Evolutionary conservation across 768 basidiomycete species (phyloP), one percentile per base, ranked within the genome.

Genomic region (Boletus barrowsii): DNA sequence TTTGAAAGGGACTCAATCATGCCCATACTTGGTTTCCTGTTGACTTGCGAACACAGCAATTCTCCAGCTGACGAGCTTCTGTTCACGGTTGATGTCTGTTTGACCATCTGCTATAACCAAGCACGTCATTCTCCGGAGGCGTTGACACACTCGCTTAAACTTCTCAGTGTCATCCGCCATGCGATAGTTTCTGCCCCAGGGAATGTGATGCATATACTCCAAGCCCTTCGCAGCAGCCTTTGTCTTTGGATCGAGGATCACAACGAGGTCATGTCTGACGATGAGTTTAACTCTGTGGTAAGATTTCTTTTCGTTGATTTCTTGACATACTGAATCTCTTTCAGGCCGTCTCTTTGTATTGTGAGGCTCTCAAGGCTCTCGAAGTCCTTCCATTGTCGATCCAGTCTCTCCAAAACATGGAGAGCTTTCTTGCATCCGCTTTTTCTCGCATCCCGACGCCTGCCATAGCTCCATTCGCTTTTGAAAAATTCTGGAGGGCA

Each of bases 401-500:
- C 0, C 68, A 75, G 26, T 72, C 63, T 29, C 73, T 87, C 5
- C 54, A 72, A 13, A 59, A 66, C 3, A 64, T 80, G 18, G 74
- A 80, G 9, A 67, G 64, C 20, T 79, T 86, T 55, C 67, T 87
- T 3, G 66, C 70, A 14, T 79, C 83, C 3, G 77, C 77, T 0
- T 86, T 86, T 58, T 69, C 69, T 5, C 77, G 73, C 22, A 73
- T 79, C 29, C 76, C 78, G 0, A 54, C 66, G 4, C 79, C 79
- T 3, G 77, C 79, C 10, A 68, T 75, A 18, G 84, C 81, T 0
- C 79, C 82, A 1, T 60, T 77, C 7, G 75, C 79, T 2, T 87
- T 87, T 55, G 73, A 75, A 57, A 68, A 65, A 3, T 87, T 82
- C 62, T 87, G 85, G 85, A 73, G 73, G n/a, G 67, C 68, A 37